Evolutionary conservation across 2,329 filamentous ascomycete species (phyloP), one percentile per base, ranked within the genome.

Genomic region (Colletotrichum endophyticum): DNA sequence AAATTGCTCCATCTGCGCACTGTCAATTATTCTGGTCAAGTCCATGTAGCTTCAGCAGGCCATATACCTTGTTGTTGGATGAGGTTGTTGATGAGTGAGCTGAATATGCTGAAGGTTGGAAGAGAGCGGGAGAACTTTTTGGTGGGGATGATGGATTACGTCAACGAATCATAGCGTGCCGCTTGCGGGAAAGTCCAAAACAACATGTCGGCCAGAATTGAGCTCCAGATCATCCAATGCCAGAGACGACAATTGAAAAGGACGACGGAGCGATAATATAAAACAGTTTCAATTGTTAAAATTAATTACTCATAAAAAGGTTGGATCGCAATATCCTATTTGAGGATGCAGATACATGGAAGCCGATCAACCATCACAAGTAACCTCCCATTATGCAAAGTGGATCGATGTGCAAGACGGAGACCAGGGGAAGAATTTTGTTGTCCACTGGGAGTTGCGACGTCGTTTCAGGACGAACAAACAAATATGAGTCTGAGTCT

Each of bases 1-100:
- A 27, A 76, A 76, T 9, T 76, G 70, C 22, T 76, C 74, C 74
- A 76, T 76, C 74, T 76, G 3, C 8, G 8, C 9, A 6, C 12
- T 13, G n/a, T 28, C 34, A 39, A 4, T 28, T 8, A 30, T 8
- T 44, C 8, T 28, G 16, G 30, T 15, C 19, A 5, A 12, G 11
- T 61, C 19, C 0, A 22, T 49, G 19, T 12, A 6, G 16, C 4
- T 66, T 25, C 9, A 34, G 22, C 25, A 49, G 22, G 36, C 22
- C 7, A 71, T 49, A 4, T 22, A 66, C 73, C 8, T 57, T 63
- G 7, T 19, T 5, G 13, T 13, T 15, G 25, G 15, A 39, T 15
- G n/a, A 8, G 4, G 4, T 53, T 34, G 62, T 70, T 56, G 34
- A 63, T 0, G n/a, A 30, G 12, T 7, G 28, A 13, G 32, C 59